phyloP scores from a whole-genome alignment of 2,329 filamentous ascomycete genomes.

The Monosporascus sp. region DNA sequence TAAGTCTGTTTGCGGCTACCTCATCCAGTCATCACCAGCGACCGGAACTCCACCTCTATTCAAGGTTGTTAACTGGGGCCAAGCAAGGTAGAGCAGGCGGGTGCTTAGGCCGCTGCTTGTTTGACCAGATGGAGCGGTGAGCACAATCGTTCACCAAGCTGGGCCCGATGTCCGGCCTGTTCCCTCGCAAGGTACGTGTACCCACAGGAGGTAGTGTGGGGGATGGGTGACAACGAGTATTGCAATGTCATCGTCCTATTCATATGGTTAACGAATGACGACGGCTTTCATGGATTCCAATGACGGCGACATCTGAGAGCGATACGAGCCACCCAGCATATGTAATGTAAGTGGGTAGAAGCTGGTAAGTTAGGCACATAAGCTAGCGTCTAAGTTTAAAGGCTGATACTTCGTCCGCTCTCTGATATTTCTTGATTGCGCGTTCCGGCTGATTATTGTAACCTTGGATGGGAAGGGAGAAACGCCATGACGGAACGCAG shows the following conservation, averaged over 20 bases:
- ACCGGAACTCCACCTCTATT: background rate
- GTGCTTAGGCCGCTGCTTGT: background rate
- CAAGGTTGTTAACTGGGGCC: too few relatives aligned
- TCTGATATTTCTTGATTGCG: too few relatives aligned
- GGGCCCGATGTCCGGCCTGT: too few relatives aligned
- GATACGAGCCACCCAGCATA: too few relatives aligned
- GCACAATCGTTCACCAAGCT: background rate
- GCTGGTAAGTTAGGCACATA: too few relatives aligned
- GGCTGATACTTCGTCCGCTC: too few relatives aligned
- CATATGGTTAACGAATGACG: too few relatives aligned
- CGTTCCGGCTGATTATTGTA: too few relatives aligned
- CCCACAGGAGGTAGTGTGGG: background rate
- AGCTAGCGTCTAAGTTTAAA: too few relatives aligned
- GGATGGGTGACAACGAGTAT: background rate
- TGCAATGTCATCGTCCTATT: background rate
- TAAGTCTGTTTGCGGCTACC: background rate
- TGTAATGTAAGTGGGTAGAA: too few relatives aligned
- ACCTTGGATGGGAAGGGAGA: background rate
- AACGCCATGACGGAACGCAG: slow-evolving; percentile 8
- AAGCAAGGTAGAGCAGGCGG: background rate
- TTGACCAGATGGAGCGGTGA: background rate
- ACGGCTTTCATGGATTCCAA: too few relatives aligned
- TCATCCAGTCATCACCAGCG: background rate
- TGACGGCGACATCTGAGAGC: too few relatives aligned
- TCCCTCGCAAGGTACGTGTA: background rate